Conservation (phyloP, 345 rosid genomes). For the Corymbia maculata region DNA sequence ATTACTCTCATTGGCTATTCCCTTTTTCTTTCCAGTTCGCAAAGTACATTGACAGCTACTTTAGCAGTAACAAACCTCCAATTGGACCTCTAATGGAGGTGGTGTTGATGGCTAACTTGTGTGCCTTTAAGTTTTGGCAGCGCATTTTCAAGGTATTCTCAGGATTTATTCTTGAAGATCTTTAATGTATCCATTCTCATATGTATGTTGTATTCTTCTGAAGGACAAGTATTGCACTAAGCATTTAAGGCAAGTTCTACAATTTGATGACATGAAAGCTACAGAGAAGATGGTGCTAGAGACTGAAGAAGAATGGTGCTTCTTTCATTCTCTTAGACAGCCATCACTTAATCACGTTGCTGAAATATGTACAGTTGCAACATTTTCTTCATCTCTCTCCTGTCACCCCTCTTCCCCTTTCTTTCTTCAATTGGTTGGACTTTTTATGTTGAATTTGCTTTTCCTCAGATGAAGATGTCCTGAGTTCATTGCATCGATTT, state of each 20-base stretch:
- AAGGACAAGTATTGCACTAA: slow-evolving; percentile 76
- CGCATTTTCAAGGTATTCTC: slow-evolving; percentile 53
- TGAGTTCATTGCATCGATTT: slow-evolving; percentile 54
- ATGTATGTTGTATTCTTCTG: slow-evolving; percentile 1
- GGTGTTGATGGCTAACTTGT: slow-evolving; percentile 54
- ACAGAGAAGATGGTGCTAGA: slow-evolving; percentile 15
- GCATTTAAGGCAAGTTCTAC: slow-evolving; percentile 39
- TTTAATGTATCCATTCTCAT: background rate
- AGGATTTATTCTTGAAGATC: background rate
- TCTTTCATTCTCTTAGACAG: slow-evolving; percentile 55
- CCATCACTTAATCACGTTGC: slow-evolving; percentile 64
- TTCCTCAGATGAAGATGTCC: slow-evolving; percentile 70
- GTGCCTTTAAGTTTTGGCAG: slow-evolving; percentile 89
- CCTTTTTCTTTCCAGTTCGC: slow-evolving; percentile 34
- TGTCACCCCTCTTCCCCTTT: background rate
- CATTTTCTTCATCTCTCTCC: background rate
- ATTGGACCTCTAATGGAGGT: slow-evolving; percentile 46
- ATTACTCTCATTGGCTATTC: slow-evolving; percentile 1
- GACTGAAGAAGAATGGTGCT: slow-evolving; percentile 90
- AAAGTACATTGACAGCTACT: slow-evolving; percentile 39
- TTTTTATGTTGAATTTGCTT: background rate
- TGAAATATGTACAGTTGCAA: slow-evolving; percentile 53
- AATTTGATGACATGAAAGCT: slow-evolving; percentile 23
- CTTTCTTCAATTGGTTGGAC: background rate
- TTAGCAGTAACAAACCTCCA: slow-evolving; percentile 21